Evolutionary conservation across 1,284 basidiomycete genomes (phyloP).

Genomic region (Ganoderma resinaceum): DNA sequence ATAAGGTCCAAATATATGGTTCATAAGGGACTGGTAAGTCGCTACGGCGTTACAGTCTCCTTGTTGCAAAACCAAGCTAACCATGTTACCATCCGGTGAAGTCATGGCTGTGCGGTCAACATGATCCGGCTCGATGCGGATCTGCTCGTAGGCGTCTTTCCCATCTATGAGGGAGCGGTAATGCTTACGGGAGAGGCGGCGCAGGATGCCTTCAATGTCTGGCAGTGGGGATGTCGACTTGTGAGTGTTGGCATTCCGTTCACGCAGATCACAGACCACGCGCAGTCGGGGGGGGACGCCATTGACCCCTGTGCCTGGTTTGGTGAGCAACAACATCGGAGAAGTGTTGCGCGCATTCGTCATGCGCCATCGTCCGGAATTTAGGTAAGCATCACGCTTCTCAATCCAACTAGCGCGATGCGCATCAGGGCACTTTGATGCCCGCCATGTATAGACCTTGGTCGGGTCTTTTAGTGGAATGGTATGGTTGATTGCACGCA

Average conservation of each 20-base stretch:
- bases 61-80: conserved; percentile 43
- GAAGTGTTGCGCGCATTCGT: conserved; percentile 36
- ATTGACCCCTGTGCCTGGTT: conserved; percentile 28
- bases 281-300: conserved; percentile 33
- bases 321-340: conserved; percentile 45
- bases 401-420: conserved; percentile 34
- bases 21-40: conserved; percentile 45
- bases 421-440: conserved; percentile 40
- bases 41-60: conserved; percentile 45
- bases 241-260: conserved; percentile 42
- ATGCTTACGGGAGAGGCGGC: not conserved
- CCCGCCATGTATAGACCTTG: conserved; percentile 39
- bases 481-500: conserved; percentile 44
- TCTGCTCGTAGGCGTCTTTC: conserved; percentile 11
- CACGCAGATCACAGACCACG: conserved; percentile 42
- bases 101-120: conserved; percentile 8
- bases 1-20: conserved; percentile 36
- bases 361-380: conserved; percentile 39
- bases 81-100: conserved; percentile 42
- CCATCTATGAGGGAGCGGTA: conserved; percentile 3
- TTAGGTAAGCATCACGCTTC: conserved; percentile 39
- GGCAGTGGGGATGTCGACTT: conserved; percentile 38
- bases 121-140: conserved; percentile 5
- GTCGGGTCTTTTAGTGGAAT: conserved; percentile 45
- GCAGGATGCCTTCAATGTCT: conserved; percentile 4